Conservation (phyloP, 305 asterid species). For the Fraxinus greggii region DNA sequence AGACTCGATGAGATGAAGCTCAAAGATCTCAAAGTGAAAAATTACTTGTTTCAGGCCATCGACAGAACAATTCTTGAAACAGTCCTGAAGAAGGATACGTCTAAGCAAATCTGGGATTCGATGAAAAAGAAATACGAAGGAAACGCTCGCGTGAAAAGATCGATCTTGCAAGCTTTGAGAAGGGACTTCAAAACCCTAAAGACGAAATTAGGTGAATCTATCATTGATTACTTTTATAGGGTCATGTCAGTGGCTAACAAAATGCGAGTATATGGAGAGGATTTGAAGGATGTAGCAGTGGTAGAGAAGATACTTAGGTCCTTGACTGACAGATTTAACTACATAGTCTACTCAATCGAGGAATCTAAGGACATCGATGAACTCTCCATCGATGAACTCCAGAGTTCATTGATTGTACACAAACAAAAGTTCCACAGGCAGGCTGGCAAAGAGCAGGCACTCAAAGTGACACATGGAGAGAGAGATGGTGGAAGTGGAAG, state of each 20-base stretch:
- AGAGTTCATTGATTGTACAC: constrained; percentile 7
- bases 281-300: not conserved
- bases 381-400: constrained; percentile 1
- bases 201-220: too few relatives aligned
- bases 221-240: too few relatives aligned
- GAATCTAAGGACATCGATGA: constrained; percentile 16
- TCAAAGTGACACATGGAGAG: not conserved
- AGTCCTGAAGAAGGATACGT: too few relatives aligned
- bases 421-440: not conserved
- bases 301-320: not conserved
- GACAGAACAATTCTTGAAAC: too few relatives aligned
- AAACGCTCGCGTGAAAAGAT: not conserved
- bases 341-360: not conserved
- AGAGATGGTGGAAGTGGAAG: not conserved
- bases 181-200: too few relatives aligned
- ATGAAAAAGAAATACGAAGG: not conserved
- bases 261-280: not conserved
- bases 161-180: too few relatives aligned
- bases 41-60: too few relatives aligned
- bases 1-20: not conserved
- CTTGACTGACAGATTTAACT: not conserved
- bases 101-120: too few relatives aligned
- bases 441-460: not conserved
- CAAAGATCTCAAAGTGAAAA: not conserved
- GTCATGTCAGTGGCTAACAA: not conserved